A percentile compares a stretch with the other conserved stretches of the same genome.
phyloP scores from a whole-genome alignment of 352 stramenopile species.

The Globisporangium canariense region DNA sequence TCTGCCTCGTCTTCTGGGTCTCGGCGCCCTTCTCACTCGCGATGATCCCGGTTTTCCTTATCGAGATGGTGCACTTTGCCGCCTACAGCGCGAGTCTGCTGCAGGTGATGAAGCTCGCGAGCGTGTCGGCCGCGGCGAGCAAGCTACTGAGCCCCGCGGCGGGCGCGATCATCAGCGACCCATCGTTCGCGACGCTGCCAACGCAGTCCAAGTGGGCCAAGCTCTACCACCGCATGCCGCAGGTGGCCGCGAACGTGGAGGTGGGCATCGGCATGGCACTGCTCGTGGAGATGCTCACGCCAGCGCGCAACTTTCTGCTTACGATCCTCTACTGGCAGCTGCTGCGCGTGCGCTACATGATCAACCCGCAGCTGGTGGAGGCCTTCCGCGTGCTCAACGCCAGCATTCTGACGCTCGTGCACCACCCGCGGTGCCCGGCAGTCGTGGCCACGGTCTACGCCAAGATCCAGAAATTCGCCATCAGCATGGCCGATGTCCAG shows the following conservation, averaged over 20 bases:
- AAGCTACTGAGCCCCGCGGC: conserved; percentile 57
- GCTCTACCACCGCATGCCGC: conserved; percentile 77
- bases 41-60: conserved; percentile 70
- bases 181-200: conserved; percentile 48
- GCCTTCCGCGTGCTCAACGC: conserved; percentile 72
- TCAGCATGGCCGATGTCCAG: conserved; percentile 62
- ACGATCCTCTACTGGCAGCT: conserved; percentile 89
- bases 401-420: conserved; percentile 50
- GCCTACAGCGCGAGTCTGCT: conserved; percentile 61
- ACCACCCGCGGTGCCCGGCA: conserved; percentile 67
- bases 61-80: conserved; percentile 79
- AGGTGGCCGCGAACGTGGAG: conserved; percentile 76
- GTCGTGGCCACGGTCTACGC: conserved; percentile 50
- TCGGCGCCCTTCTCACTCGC: conserved; percentile 71
- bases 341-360: conserved; percentile 90
- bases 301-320: conserved; percentile 83
- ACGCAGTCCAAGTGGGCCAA: conserved; percentile 72
- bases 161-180: conserved; percentile 57
- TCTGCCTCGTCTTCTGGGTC: conserved; percentile 85
- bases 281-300: conserved; percentile 80
- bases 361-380: conserved; percentile 82
- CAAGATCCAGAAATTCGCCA: conserved; percentile 67
- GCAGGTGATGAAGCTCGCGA: conserved; percentile 43
- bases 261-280: conserved; percentile 79
- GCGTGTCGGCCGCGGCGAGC: conserved; percentile 41